A percentile compares a stretch with the other conserved stretches of the same genome.
phyloP scores from a whole-genome alignment of 2,329 filamentous ascomycete species.

The Amauroascus verrucosus region DNA sequence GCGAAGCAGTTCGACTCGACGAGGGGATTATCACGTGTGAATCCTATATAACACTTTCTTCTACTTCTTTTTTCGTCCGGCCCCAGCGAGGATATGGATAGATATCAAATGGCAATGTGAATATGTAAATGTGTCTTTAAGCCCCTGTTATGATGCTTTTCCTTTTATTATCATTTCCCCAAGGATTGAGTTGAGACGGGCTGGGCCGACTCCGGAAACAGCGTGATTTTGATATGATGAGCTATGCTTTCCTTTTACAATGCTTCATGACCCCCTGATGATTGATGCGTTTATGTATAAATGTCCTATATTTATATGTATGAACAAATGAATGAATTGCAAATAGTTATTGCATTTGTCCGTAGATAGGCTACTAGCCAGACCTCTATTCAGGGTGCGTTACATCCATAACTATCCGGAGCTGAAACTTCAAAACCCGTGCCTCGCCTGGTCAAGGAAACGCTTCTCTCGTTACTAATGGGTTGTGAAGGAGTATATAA shows the following conservation, averaged over 20 bases:
- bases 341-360: background rate
- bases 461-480: no score
- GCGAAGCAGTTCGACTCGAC: conserved; percentile 19
- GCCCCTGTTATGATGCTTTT: background rate
- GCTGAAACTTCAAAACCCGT: no score
- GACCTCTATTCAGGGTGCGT: no score
- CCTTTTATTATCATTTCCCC: background rate
- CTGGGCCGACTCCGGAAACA: background rate
- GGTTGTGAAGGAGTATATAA: no score
- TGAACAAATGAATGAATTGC: background rate
- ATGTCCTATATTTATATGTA: background rate
- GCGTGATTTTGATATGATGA: background rate
- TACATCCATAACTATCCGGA: no score
- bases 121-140: background rate
- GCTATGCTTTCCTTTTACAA: background rate
- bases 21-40: conserved; percentile 26
- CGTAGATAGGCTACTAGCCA: background rate
- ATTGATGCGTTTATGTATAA: background rate
- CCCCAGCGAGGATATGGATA: background rate
- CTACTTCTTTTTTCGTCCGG: background rate
- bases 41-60: background rate
- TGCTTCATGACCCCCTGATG: background rate
- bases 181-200: background rate
- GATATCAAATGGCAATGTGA: no score
- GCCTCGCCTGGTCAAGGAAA: no score